phyloP scores from a whole-genome alignment of 192 early-diverging fungal species.

The Backusella luteola region DNA sequence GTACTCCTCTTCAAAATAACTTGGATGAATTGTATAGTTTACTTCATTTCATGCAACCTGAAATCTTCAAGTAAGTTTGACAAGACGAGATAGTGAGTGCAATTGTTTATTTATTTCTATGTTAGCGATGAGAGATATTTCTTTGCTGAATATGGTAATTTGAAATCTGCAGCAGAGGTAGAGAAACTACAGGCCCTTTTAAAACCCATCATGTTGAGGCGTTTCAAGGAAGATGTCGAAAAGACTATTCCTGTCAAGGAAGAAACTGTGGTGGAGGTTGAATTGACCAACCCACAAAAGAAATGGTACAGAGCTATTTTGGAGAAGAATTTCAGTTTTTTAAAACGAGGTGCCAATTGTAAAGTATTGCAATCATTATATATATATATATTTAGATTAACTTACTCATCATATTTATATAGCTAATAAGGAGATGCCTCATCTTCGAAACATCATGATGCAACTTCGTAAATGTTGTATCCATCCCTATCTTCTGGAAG shows the following conservation, averaged over 20 bases:
- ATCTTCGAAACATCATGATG: conserved; percentile 85
- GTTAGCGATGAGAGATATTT: conserved; percentile 60
- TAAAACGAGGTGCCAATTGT: conserved; percentile 72
- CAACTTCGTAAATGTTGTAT: conserved; percentile 88
- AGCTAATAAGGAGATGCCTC: conserved; percentile 57
- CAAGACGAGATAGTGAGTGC: conserved; percentile 7
- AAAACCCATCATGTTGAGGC: conserved; percentile 82
- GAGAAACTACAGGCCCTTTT: conserved; percentile 71
- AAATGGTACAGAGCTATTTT: conserved; percentile 83
- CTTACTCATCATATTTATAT: neutral
- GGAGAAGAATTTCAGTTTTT: conserved; percentile 77
- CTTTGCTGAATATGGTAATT: conserved; percentile 63
- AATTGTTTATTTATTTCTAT: conserved; percentile 5
- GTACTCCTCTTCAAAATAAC: conserved; percentile 83
- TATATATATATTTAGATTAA: neutral
- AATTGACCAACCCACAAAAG: conserved; percentile 79
- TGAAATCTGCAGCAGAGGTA: conserved; percentile 71
- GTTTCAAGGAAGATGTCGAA: conserved; percentile 89
- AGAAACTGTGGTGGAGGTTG: conserved; percentile 85
- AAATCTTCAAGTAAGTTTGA: conserved; percentile 51
- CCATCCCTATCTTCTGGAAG: conserved; percentile 76
- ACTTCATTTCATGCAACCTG: conserved; percentile 79
- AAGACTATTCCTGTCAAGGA: conserved; percentile 85
- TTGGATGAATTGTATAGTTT: conserved; percentile 80
- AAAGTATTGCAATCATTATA: conserved; percentile 25